These are phyloP conservation scores for Solanum aculeatissimum DNA, from an alignment of 305 asterid genomes.

Conservation along the genomic window DNA sequence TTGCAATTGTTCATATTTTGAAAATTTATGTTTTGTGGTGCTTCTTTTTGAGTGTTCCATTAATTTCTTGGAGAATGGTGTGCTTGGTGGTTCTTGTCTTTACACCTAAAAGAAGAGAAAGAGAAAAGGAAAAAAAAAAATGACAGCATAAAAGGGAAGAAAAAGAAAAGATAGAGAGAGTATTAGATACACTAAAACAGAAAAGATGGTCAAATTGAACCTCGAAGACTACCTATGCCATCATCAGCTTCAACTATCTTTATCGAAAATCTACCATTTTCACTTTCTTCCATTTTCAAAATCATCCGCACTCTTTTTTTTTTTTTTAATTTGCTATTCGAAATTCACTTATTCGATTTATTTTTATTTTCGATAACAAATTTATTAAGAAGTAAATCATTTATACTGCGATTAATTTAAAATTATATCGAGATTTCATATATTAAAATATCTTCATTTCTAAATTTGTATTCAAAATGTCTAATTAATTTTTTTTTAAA, in stretches of 20 bases:
- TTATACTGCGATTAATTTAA: neutral
- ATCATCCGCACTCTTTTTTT: neutral
- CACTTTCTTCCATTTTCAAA: slow-evolving; percentile 33
- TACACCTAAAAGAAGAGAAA: slow-evolving; percentile 14
- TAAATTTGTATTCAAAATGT: neutral
- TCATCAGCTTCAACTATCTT: slow-evolving; percentile 65
- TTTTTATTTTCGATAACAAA: neutral
- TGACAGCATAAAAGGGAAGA: slow-evolving; percentile 79
- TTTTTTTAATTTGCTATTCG: neutral
- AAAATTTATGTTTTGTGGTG: neutral
- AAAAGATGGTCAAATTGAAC: slow-evolving; percentile 91
- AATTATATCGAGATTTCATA: neutral
- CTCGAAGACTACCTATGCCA: slow-evolving; percentile 88
- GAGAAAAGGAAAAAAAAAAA: slow-evolving; percentile 28
- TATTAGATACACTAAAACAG: slow-evolving; percentile 9
- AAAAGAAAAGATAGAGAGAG: slow-evolving; percentile 33
- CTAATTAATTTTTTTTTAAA: neutral
- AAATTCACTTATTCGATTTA: neutral
- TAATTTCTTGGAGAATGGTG: slow-evolving; percentile 29
- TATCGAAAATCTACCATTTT: slow-evolving; percentile 59
- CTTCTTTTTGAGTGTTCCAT: neutral
- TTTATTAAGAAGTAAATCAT: neutral
- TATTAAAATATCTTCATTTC: neutral
- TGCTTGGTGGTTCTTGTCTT: slow-evolving; percentile 20
- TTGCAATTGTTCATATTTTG: neutral